phyloP scores from a whole-genome alignment of 306 rosid genomes.

The Fagus crenata region DNA sequence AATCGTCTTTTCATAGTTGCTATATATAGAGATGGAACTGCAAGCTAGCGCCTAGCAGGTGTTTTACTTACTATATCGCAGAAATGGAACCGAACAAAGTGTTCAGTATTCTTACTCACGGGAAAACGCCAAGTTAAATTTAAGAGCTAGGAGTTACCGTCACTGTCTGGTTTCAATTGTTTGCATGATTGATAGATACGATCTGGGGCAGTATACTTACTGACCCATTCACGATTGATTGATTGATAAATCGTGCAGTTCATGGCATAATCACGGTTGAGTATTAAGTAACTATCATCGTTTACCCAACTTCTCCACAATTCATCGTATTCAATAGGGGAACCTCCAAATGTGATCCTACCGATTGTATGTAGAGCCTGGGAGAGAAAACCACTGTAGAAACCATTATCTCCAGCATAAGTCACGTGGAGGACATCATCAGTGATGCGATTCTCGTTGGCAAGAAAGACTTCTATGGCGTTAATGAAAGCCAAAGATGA shows the following conservation, averaged over 20 bases:
- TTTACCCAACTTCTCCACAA: conserved; percentile 40
- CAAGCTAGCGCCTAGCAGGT: fast-evolving
- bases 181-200: conserved; percentile 28
- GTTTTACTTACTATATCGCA: background rate
- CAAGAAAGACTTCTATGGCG: too few relatives aligned
- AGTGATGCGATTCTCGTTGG: too few relatives aligned
- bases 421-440: too few relatives aligned
- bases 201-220: conserved; percentile 8
- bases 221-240: background rate
- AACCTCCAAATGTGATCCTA: conserved; percentile 42
- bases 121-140: conserved; percentile 39
- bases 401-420: too few relatives aligned
- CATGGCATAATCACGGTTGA: background rate
- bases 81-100: conserved; percentile 45
- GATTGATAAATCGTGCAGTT: background rate
- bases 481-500: too few relatives aligned
- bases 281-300: conserved; percentile 28
- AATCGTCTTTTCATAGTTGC: fast-evolving
- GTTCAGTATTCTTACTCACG: conserved; percentile 21
- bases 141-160: fast-evolving
- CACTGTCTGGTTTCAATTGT: background rate
- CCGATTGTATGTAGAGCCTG: conserved; percentile 23
- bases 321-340: background rate
- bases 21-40: background rate
- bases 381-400: conserved; percentile 28